Percentiles rank a stretch among this genome's conserved stretches.
Evolutionary conservation across 495 filamentous ascomycete species (phyloP).

Genomic region (Lichenothelia convexa): DNA sequence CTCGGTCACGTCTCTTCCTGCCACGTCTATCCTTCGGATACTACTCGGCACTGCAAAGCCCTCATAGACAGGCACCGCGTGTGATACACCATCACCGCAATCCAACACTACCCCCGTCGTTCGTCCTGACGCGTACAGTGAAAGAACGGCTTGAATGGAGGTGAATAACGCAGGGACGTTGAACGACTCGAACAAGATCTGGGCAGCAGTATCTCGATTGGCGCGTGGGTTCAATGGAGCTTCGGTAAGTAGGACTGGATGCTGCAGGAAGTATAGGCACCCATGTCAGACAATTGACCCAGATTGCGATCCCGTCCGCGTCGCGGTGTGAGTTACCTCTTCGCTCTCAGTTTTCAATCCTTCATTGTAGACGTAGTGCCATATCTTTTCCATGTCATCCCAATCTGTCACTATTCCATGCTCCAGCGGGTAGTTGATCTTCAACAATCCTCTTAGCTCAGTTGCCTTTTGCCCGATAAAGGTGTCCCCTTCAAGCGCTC

Average conservation of each 20-base stretch:
- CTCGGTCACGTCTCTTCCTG: constrained; percentile 95
- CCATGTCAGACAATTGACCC: background rate
- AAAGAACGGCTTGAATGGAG: constrained; percentile 92
- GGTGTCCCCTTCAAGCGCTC: constrained; percentile 87
- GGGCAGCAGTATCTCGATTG: constrained; percentile 91
- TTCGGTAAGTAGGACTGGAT: constrained; percentile 92
- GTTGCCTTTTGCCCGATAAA: constrained; percentile 92
- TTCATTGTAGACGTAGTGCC: constrained; percentile 70
- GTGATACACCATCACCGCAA: constrained; percentile 89
- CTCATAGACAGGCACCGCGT: constrained; percentile 94
- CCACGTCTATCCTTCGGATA: constrained; percentile 90
- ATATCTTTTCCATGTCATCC: constrained; percentile 99
- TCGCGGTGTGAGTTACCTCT: constrained; percentile 41
- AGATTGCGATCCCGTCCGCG: constrained; percentile 1
- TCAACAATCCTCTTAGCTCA: constrained; percentile 80
- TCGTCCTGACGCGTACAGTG: constrained; percentile 86
- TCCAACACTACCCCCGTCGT: constrained; percentile 95
- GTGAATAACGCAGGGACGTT: constrained; percentile 94
- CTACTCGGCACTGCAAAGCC: constrained; percentile 92
- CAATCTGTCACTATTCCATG: constrained; percentile 98
- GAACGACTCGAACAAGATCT: constrained; percentile 98
- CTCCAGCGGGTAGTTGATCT: constrained; percentile 88
- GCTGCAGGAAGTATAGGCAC: constrained; percentile 26
- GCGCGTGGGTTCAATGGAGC: constrained; percentile 88
- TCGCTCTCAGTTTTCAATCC: constrained; percentile 89